Evolutionary conservation across 2,329 filamentous ascomycete species (phyloP), one percentile per base, ranked within the genome.

Genomic region (Stemphylium vesicarium): DNA sequence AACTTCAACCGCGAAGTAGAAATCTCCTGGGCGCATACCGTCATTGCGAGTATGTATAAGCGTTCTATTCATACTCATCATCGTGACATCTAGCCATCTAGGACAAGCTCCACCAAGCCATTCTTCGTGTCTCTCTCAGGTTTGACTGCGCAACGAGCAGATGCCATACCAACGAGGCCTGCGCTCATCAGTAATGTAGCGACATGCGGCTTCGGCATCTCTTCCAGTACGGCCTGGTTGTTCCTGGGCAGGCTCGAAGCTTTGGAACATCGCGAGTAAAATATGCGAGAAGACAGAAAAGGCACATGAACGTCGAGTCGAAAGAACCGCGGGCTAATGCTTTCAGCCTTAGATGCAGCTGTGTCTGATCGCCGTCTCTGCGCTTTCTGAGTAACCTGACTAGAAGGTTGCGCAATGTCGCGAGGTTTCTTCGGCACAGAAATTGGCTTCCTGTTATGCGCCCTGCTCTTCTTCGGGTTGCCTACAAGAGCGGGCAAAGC

Each of bases 151-250:
- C 54, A 69, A 15, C 68, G 62, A 7, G 64, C 62, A 24, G 62
- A 59, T 2, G 68, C 68, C 71, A 74, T 70, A n/a, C 70, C 63
- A 7, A 74, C 55, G n/a, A 73, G 60, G 1, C 71, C 72, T 24
- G 70, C 66, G 11, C 63, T 69, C 72, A 74, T 74, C 1, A 65
- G 69, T 24, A 74, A 50, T 10, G 69, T 62, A 3, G 71, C 67
- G n/a, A 74, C 50, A 44, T 72, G 62, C 18, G 68, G 66, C 47
- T 65, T 65, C 10, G 65, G 59, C 16, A 74, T 56, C 45, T 74
- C 72, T 44, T 72, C 69, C 1, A 74, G 22, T 15, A 71, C 56
- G 13, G 62, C 59, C 13, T 66, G 61, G 10, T 60, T 58, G 39
- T 70, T 66, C 10, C 43, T 60, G n/a, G 66, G 64, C 13, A 72